Evolutionary conservation across 345 rosid species (phyloP).

Genomic region (Citrus australasica): DNA sequence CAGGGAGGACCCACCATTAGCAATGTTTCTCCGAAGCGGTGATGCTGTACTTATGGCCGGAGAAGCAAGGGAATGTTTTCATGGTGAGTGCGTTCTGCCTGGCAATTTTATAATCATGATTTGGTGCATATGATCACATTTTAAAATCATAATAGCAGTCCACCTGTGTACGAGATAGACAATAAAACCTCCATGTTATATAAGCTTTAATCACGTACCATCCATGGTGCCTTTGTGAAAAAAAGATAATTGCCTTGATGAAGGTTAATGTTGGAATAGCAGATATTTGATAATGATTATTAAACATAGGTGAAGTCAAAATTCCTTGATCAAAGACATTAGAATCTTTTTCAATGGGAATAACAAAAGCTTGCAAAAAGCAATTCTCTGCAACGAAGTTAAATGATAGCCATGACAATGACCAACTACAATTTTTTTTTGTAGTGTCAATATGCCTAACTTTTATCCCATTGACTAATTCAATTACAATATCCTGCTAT

Average conservation of each 20-base stretch:
- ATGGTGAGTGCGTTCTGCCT: constrained; percentile 41
- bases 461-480: neutral
- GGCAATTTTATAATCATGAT: neutral
- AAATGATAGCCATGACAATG: neutral
- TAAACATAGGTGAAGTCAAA: neutral
- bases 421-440: neutral
- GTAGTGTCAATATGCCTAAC: neutral
- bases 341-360: neutral
- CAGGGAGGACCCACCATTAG: constrained; percentile 68
- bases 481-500: neutral
- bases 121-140: neutral
- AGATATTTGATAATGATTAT: neutral
- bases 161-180: neutral
- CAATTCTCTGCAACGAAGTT: neutral
- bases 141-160: neutral
- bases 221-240: neutral
- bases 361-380: neutral
- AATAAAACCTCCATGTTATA: neutral
- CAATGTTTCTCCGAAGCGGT: constrained; percentile 94
- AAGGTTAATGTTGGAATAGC: neutral
- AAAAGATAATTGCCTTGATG: neutral
- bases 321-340: neutral
- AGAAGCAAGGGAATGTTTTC: constrained; percentile 94
- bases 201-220: neutral
- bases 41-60: constrained; percentile 92